phyloP scores from a whole-genome alignment of 345 rosid genomes.

The Lepidium aucheri region DNA sequence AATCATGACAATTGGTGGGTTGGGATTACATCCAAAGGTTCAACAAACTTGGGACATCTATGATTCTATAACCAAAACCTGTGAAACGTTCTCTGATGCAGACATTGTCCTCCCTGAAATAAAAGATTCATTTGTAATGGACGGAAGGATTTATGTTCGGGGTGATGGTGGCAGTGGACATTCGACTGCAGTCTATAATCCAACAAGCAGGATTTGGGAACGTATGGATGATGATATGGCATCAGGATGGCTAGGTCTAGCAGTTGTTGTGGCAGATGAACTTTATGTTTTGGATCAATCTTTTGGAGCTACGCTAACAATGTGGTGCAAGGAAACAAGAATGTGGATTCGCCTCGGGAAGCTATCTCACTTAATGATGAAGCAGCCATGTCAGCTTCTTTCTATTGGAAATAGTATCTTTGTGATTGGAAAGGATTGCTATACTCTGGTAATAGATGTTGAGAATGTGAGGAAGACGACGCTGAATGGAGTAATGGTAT shows the following conservation, averaged over 20 bases:
- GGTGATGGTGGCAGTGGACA: constrained; percentile 29
- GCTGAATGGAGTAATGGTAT: constrained; percentile 49
- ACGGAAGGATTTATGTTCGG: constrained; percentile 51
- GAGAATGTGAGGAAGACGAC: constrained; percentile 31
- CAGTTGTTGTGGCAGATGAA: constrained; percentile 49
- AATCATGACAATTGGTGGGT: constrained; percentile 66
- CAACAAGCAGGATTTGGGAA: constrained; percentile 48
- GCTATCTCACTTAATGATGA: constrained; percentile 48
- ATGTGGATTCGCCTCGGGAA: constrained; percentile 64
- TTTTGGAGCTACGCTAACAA: constrained; percentile 61
- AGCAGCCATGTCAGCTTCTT: constrained; percentile 67
- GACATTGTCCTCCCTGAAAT: constrained; percentile 41
- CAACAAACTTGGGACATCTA: constrained; percentile 58
- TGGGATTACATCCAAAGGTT: constrained; percentile 37
- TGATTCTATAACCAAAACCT: constrained; percentile 42
- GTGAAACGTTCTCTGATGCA: constrained; percentile 34
- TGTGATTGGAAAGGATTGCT: constrained; percentile 62
- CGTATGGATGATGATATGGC: constrained; percentile 52
- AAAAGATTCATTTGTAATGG: constrained; percentile 64
- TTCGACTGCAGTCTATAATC: constrained; percentile 42
- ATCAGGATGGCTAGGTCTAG: constrained; percentile 79
- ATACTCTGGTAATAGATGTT: constrained; percentile 54
- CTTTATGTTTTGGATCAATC: constrained; percentile 74
- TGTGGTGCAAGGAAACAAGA: constrained; percentile 51
- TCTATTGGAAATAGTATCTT: constrained; percentile 52